Evolutionary conservation across 257 asterid genomes (phyloP).

Genomic region (Ehretia macrophylla): DNA sequence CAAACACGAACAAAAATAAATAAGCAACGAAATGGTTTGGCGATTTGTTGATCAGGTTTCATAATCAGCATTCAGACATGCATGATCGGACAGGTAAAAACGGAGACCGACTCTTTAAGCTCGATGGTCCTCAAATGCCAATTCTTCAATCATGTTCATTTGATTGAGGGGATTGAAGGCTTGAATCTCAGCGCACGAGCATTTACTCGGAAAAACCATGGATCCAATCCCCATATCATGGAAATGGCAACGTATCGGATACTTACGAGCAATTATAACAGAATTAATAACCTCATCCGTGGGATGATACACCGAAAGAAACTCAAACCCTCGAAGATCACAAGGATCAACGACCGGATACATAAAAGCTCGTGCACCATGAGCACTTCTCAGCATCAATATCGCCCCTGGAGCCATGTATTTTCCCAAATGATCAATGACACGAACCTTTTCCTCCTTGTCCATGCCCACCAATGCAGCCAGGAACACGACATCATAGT

Average conservation of each 20-base stretch:
- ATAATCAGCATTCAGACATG: too few relatives aligned
- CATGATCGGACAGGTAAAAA: too few relatives aligned
- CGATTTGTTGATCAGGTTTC: too few relatives aligned
- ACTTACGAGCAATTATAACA: conserved; percentile 42
- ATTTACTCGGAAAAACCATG: conserved; percentile 42
- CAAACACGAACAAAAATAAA: too few relatives aligned
- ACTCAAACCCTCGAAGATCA: conserved; percentile 68
- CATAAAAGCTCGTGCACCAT: conserved; percentile 76
- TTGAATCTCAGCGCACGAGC: conserved; percentile 49
- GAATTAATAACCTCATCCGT: conserved; percentile 88
- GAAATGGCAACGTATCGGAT: not conserved
- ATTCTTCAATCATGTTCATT: conserved; percentile 57
- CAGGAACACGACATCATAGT: conserved; percentile 75
- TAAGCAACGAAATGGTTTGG: too few relatives aligned
- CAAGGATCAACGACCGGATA: conserved; percentile 75
- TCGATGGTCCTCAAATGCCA: conserved; percentile 50
- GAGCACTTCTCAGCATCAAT: conserved; percentile 84
- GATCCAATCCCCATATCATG: conserved; percentile 20
- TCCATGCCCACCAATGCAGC: conserved; percentile 92
- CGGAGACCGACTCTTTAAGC: not conserved
- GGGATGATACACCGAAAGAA: conserved; percentile 70
- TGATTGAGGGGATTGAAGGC: conserved; percentile 46
- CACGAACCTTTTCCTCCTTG: conserved; percentile 47
- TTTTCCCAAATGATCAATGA: conserved; percentile 48
- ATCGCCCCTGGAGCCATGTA: conserved; percentile 73